Evolutionary conservation across 441 rosid genomes (phyloP), one percentile per base, ranked within the genome.

Genomic region (Eruca vesicaria): DNA sequence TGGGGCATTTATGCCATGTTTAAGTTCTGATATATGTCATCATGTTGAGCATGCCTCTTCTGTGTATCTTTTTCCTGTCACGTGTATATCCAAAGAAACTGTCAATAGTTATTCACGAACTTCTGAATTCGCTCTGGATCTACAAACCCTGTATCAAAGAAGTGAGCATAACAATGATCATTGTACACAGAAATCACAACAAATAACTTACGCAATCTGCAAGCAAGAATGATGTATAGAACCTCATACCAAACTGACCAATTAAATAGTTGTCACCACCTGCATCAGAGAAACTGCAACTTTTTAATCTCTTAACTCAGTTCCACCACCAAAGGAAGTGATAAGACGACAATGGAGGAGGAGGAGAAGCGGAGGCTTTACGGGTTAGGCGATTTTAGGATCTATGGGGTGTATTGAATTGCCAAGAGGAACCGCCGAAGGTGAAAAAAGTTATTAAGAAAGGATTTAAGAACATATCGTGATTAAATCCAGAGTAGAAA

Each of bases 41-140:
- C 36, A 61, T 32, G 26, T 50, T 7, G 10, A 64, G 6, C 69
- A 69, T 78, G 92, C 98, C 95, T 94, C 98, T 84, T 90, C 92
- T 38, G 98, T 90, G 76, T 75, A 81, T 69, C 98, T 97, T 61
- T 94, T 94, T 94, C 97, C 85, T 87, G 95, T 97, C 98, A 94
- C 0, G 91, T 92, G 80, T 28, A 4, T 89, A 94, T 60, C 12
- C 97, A 94, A 79, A 94, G 97, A 64, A 94, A 94, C 82, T 94
- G 97, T 16, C 97, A 94, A 61, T 94, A 94, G 84, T 90, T 94
- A 75, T 85, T 94, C 83, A 94, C 96, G 28, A 92, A 97, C 90
- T 84, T 94, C 81, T 90, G 86, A 77, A 94, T 79, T 73, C 94
- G 81, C 71, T 94, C 98, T 2, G 97, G 95, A 82, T 94, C 86